Evolutionary conservation across 1,284 basidiomycete species (phyloP).

Genomic region (Ustilago loliicola): DNA sequence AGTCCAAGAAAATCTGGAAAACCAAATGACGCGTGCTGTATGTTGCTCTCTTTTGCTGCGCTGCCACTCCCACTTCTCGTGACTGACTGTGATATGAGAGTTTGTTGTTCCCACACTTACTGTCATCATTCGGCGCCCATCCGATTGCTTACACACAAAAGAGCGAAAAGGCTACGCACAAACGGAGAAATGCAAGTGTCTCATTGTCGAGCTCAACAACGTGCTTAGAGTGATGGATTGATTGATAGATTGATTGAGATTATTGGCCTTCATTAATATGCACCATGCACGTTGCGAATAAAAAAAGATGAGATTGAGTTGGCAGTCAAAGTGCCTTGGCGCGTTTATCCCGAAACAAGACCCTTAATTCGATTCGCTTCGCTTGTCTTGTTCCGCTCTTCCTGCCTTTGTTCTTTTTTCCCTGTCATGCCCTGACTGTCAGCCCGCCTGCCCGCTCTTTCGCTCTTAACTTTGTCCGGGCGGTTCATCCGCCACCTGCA

Average conservation of each 20-base stretch:
- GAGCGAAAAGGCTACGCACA: background rate
- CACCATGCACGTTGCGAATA: no score
- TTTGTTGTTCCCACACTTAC: background rate
- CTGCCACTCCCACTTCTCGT: background rate
- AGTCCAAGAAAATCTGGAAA: no score
- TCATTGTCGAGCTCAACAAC: background rate
- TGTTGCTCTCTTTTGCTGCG: background rate
- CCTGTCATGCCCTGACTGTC: background rate
- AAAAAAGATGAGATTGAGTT: background rate
- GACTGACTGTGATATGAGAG: background rate
- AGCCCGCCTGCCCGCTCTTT: background rate
- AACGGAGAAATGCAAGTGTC: background rate
- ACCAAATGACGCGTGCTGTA: no score
- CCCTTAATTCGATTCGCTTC: background rate
- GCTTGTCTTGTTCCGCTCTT: background rate
- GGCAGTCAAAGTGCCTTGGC: slow-evolving; percentile 1
- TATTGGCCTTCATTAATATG: no score
- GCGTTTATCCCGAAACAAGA: background rate
- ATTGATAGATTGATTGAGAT: no score
- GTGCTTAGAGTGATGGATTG: no score
- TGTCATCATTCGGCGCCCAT: background rate
- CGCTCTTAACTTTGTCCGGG: background rate
- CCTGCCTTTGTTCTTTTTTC: background rate
- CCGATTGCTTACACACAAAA: background rate
- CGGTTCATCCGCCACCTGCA: slow-evolving; percentile 5